These are phyloP conservation scores for Penicillium sp. DNA, from an alignment of 2,329 filamentous ascomycete genomes.

Conservation along the genomic window DNA sequence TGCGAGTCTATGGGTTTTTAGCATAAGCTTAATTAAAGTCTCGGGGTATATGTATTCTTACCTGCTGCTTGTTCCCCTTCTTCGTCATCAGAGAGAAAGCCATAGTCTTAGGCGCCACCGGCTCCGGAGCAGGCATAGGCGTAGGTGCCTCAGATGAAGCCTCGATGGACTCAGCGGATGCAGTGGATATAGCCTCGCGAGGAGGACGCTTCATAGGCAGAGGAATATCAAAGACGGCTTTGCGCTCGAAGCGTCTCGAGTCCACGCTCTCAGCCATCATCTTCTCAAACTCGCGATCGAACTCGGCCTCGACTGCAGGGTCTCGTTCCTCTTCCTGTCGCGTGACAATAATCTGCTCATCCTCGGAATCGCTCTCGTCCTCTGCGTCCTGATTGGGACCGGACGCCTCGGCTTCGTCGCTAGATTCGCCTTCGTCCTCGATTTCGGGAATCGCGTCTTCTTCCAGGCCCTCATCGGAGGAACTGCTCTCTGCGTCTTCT, in stretches of 20 bases:
- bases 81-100: conserved; percentile 95
- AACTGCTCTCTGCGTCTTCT: conserved; percentile 64
- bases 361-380: conserved; percentile 56
- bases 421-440: conserved; percentile 52
- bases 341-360: conserved; percentile 88
- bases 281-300: conserved; percentile 95
- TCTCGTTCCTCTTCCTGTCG: conserved; percentile 85
- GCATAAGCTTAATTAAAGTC: background rate
- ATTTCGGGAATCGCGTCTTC: conserved; percentile 55
- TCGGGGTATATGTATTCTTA: conserved; percentile 33
- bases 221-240: conserved; percentile 91
- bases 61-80: conserved; percentile 91
- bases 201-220: conserved; percentile 74
- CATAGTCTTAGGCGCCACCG: conserved; percentile 62
- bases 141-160: conserved; percentile 32
- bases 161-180: conserved; percentile 34
- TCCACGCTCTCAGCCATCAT: conserved; percentile 98
- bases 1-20: conserved; percentile 63
- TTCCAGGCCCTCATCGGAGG: conserved; percentile 71
- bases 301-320: conserved; percentile 91
- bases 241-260: conserved; percentile 91
- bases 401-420: conserved; percentile 47
- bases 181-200: conserved; percentile 52
- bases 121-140: conserved; percentile 14
- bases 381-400: conserved; percentile 46